These are phyloP conservation scores for Apiospora kogelbergensis DNA, from an alignment of 2,329 filamentous ascomycete species.

Conservation along the genomic window DNA sequence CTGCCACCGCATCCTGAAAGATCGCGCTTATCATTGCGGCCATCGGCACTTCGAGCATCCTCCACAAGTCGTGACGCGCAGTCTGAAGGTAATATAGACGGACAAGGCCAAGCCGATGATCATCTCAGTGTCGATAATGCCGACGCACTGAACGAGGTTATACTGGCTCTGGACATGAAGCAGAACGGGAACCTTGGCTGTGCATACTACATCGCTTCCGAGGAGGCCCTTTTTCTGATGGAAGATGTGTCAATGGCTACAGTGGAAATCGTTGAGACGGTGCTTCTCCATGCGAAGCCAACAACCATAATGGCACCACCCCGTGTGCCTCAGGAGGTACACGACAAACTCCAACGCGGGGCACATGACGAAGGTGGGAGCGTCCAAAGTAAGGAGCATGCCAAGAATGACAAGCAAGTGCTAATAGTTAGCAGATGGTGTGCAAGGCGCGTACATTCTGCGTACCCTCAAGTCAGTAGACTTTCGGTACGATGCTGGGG, in stretches of 20 bases:
- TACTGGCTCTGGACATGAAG: slow-evolving; percentile 79
- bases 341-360: slow-evolving; percentile 33
- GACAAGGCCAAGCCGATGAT: slow-evolving; percentile 15
- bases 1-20: slow-evolving; percentile 24
- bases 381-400: slow-evolving; percentile 10
- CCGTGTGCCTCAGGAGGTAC: slow-evolving; percentile 43
- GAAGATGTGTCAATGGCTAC: slow-evolving; percentile 72
- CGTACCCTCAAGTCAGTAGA: slow-evolving; percentile 70
- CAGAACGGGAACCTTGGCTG: slow-evolving; percentile 75
- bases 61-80: slow-evolving; percentile 9
- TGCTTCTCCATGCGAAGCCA: slow-evolving; percentile 55
- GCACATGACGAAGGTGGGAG: slow-evolving; percentile 17
- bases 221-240: slow-evolving; percentile 72
- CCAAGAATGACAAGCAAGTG: slow-evolving; percentile 27
- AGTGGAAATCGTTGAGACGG: slow-evolving; percentile 65
- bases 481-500: slow-evolving; percentile 68
- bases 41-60: slow-evolving; percentile 18
- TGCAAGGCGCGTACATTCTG: slow-evolving; percentile 48
- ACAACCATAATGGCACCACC: slow-evolving; percentile 54
- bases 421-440: slow-evolving; percentile 31
- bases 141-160: slow-evolving; percentile 59
- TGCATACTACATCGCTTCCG: slow-evolving; percentile 73
- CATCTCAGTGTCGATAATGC: slow-evolving; percentile 23
- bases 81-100: not conserved
- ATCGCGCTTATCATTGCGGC: slow-evolving; percentile 24